Evolutionary conservation across 257 asterid species (phyloP).

Genomic region (Scutellaria minor): DNA sequence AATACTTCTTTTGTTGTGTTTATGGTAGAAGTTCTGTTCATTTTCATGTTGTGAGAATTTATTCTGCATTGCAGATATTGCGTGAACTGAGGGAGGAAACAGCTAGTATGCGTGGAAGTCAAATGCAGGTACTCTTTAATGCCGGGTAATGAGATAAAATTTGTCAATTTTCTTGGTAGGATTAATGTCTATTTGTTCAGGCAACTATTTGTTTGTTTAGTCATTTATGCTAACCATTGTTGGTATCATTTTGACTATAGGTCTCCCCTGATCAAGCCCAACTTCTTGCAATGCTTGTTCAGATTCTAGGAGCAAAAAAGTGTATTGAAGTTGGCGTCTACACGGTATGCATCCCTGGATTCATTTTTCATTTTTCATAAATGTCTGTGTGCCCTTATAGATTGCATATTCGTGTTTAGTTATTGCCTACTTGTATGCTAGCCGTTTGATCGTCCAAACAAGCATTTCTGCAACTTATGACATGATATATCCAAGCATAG

Average conservation of each 20-base stretch:
- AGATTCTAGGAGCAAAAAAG: slow-evolving; percentile 81
- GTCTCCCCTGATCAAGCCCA: slow-evolving; percentile 98
- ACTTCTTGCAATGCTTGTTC: slow-evolving; percentile 88
- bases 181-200: slow-evolving; percentile 8
- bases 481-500: slow-evolving; percentile 5
- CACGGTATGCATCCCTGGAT: slow-evolving; percentile 56
- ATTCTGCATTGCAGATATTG: slow-evolving; percentile 55
- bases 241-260: slow-evolving; percentile 39
- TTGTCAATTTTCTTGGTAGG: slow-evolving; percentile 12
- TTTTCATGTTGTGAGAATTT: slow-evolving; percentile 10
- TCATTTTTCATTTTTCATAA: neutral
- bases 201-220: neutral
- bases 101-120: slow-evolving; percentile 79
- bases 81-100: slow-evolving; percentile 96
- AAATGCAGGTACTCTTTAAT: slow-evolving; percentile 70
- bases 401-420: slow-evolving; percentile 8
- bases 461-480: slow-evolving; percentile 1
- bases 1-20: neutral
- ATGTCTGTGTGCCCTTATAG: neutral
- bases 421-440: neutral
- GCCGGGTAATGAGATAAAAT: neutral
- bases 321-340: slow-evolving; percentile 95
- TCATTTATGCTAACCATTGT: slow-evolving; percentile 20
- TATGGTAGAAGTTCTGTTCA: slow-evolving; percentile 10
- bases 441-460: neutral